Conservation (phyloP, 345 rosid genomes). For the Ceriops decandra region DNA sequence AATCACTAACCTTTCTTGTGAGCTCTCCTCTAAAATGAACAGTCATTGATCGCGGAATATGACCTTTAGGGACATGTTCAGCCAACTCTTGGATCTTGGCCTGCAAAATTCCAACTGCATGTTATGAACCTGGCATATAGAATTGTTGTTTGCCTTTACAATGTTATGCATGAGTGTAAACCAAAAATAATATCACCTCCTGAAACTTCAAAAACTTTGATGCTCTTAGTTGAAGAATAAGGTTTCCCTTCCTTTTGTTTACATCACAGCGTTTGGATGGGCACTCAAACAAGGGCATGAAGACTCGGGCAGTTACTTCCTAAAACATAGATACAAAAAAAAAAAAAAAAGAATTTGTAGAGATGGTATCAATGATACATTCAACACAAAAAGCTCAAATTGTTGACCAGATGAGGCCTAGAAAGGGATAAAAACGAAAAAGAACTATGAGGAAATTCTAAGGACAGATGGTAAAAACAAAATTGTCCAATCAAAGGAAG, state of each 20-base stretch:
- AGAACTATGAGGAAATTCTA: too few relatives aligned
- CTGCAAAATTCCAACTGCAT: conserved; percentile 35
- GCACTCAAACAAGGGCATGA: conserved; percentile 92
- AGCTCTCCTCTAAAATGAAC: conserved; percentile 97
- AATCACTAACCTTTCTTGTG: conserved; percentile 78
- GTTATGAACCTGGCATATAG: conserved; percentile 8
- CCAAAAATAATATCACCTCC: conserved; percentile 53
- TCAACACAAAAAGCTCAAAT: too few relatives aligned
- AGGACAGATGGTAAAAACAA: neutral
- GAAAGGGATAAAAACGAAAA: too few relatives aligned
- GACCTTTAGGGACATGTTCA: conserved; percentile 98
- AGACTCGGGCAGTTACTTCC: conserved; percentile 93
- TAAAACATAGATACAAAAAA: conserved; percentile 24
- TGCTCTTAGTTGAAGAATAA: conserved; percentile 95
- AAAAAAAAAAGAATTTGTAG: conserved; percentile 14
- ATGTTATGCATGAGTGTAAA: conserved; percentile 9
- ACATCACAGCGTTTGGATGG: conserved; percentile 64
- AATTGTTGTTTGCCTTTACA: neutral
- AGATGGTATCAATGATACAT: neutral
- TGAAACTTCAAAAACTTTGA: conserved; percentile 95
- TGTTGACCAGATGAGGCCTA: too few relatives aligned
- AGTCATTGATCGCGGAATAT: conserved; percentile 92
- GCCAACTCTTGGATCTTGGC: conserved; percentile 99
- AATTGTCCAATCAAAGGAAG: neutral
- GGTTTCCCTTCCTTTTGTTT: conserved; percentile 71